Evolutionary conservation across 2,329 filamentous ascomycete species (phyloP).

Genomic region (Aspergillus melleus): DNA sequence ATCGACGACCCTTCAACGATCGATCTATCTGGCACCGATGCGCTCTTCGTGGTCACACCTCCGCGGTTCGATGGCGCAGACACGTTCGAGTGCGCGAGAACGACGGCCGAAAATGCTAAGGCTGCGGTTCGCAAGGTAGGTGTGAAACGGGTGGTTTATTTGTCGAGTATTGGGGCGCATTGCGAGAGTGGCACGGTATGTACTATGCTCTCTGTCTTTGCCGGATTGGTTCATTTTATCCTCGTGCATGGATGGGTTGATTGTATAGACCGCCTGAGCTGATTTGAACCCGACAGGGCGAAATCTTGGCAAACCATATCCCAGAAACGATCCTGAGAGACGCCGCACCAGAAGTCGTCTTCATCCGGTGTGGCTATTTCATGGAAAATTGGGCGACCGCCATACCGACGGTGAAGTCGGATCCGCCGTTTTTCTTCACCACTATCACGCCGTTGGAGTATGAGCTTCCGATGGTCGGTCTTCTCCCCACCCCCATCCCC

Average conservation of each 20-base stretch:
- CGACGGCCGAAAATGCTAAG: conserved; percentile 10
- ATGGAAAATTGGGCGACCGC: conserved; percentile 19
- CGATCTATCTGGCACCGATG: conserved; percentile 12
- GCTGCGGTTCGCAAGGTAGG: conserved; percentile 7
- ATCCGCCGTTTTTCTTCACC: conserved; percentile 11
- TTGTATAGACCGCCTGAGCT: no score
- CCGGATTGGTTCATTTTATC: no score
- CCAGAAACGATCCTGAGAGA: conserved; percentile 12
- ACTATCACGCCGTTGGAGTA: conserved; percentile 14
- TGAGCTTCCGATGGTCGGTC: conserved; percentile 14
- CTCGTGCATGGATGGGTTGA: no score
- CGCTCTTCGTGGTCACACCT: conserved; percentile 15
- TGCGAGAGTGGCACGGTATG: conserved; percentile 11
- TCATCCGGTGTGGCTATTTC: conserved; percentile 17
- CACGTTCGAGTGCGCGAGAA: conserved; percentile 7
- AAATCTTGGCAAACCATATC: conserved; percentile 18
- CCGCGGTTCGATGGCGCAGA: conserved; percentile 10
- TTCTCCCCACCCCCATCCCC: background rate
- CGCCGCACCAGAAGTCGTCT: conserved; percentile 11
- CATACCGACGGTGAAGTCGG: conserved; percentile 1
- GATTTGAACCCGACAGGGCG: conserved; percentile 6
- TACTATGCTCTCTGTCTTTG: background rate
- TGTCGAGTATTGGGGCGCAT: conserved; percentile 17
- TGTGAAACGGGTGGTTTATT: conserved; percentile 13
- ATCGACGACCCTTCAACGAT: conserved; percentile 5